phyloP scores from a whole-genome alignment of 257 asterid genomes.

The Avicennia marina region DNA sequence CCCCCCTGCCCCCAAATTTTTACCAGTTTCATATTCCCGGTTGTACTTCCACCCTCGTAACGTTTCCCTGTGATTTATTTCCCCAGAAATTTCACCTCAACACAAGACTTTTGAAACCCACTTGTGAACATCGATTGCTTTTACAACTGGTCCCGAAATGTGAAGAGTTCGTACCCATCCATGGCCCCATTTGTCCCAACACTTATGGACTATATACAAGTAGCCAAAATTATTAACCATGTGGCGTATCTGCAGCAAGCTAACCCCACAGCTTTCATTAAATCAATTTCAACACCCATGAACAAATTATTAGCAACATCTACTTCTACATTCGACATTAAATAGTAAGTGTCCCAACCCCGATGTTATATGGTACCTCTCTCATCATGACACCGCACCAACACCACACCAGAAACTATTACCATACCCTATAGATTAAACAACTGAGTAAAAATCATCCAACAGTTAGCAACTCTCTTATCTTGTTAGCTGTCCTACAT shows the following conservation, averaged over 20 bases:
- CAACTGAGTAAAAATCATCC: not conserved
- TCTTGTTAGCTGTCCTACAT: slow-evolving; percentile 23
- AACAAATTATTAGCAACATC: not conserved
- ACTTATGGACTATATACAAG: not conserved
- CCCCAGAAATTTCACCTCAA: not conserved
- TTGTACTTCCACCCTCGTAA: not conserved
- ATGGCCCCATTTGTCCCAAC: slow-evolving; percentile 22
- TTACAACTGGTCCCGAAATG: slow-evolving; percentile 20
- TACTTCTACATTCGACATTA: no score
- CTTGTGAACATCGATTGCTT: not conserved
- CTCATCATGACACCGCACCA: no score
- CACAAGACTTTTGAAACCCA: not conserved
- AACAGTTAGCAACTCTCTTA: not conserved
- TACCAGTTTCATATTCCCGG: not conserved
- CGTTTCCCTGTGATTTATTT: not conserved
- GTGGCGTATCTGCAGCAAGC: not conserved
- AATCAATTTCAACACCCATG: slow-evolving; percentile 4
- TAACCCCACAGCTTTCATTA: slow-evolving; percentile 7
- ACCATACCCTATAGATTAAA: not conserved
- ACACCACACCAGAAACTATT: no score
- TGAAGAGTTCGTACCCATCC: slow-evolving; percentile 1
- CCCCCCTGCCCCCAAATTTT: no score
- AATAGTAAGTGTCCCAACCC: no score
- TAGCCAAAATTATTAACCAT: slow-evolving; percentile 11
- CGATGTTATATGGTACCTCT: no score